Evolutionary conservation across 1,284 basidiomycete genomes (phyloP).

Genomic region (Ustilago esculenta): DNA sequence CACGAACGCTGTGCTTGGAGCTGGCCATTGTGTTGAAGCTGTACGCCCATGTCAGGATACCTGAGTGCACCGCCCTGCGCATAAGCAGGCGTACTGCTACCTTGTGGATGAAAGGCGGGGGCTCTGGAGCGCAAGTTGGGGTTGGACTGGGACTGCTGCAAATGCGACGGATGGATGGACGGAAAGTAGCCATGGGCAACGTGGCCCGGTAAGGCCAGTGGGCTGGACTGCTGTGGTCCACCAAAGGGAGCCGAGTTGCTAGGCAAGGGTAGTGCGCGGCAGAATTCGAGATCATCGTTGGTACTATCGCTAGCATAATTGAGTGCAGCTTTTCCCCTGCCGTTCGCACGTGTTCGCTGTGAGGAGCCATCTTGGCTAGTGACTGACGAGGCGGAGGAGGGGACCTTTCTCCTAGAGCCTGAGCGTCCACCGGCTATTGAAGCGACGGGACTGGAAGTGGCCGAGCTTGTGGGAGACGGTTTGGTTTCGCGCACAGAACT

Average conservation of each 20-base stretch:
- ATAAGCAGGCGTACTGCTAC: constrained; percentile 22
- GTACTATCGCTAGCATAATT: not conserved
- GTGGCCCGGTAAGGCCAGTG: constrained; percentile 14
- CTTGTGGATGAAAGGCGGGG: constrained; percentile 33
- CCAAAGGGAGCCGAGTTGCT: constrained; percentile 3
- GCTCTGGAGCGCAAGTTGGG: constrained; percentile 37
- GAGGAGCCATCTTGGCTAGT: constrained; percentile 13
- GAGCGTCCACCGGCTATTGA: constrained; percentile 13
- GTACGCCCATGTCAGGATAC: constrained; percentile 13
- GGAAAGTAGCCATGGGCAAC: constrained; percentile 21
- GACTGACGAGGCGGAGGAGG: constrained; percentile 17
- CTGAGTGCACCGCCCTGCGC: constrained; percentile 17
- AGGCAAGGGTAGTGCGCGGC: constrained; percentile 16
- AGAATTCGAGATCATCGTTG: constrained; percentile 40
- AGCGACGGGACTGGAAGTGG: constrained; percentile 24
- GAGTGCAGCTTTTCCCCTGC: not conserved
- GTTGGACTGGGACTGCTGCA: constrained; percentile 41
- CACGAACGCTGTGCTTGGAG: not conserved
- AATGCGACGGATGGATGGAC: not conserved
- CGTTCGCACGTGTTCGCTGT: constrained; percentile 4
- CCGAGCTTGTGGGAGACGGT: constrained; percentile 15
- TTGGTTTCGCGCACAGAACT: not conserved
- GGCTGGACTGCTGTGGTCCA: constrained; percentile 21
- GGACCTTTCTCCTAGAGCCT: constrained; percentile 2
- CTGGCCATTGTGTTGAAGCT: not conserved